Evolutionary conservation across 225 moss, liverwort and hornwort species (phyloP), one percentile per base, ranked within the genome.

Genomic region (Climacium dendroides): DNA sequence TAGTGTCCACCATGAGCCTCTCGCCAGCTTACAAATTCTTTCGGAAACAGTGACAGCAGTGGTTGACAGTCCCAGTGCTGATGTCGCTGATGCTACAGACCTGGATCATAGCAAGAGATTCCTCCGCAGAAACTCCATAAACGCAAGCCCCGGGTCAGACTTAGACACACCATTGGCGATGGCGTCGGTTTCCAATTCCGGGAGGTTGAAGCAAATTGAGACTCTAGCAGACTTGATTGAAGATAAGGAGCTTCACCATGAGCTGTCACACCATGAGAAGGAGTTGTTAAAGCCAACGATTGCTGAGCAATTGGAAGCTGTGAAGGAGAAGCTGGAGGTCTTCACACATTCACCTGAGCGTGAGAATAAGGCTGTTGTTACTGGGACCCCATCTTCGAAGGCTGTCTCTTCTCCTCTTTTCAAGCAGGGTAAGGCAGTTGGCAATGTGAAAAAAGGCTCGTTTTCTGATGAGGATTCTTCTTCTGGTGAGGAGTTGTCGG

Each of bases 321-420:
- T 94, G 69, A 88, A 87, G 41, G 85, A 87, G 12, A 91, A 85
- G 87, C 73, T 94, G 6, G 87, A 92, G 70, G 70, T 35, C 6
- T 91, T 87, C 19, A 65, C 80, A 18, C 88, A 67, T 24, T 73
- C 79, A 12, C 59, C 30, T 23, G 85, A 81, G 54, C 86, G 47
- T 50, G 30, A 67, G 50, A 71, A 15, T 11, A 19, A 34, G n/a
- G 7, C 66, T 26, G 34, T 24, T 11, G 29, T 15, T 37, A 34
- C 79, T 4, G 74, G 34, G 47, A 5, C 32, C 9, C 53, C 18
- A 5, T 14, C 80, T 29, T 18, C 30, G 11, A 78, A 58, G 5
- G 5, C 69, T 4, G 34, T 50, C 18, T 90, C 94, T 9, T 91
- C 94, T 28, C 92, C 94, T 50, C 87, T 94, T 39, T 94, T 91